Conservation (phyloP, 441 rosid species). For the Populus hybrid region DNA sequence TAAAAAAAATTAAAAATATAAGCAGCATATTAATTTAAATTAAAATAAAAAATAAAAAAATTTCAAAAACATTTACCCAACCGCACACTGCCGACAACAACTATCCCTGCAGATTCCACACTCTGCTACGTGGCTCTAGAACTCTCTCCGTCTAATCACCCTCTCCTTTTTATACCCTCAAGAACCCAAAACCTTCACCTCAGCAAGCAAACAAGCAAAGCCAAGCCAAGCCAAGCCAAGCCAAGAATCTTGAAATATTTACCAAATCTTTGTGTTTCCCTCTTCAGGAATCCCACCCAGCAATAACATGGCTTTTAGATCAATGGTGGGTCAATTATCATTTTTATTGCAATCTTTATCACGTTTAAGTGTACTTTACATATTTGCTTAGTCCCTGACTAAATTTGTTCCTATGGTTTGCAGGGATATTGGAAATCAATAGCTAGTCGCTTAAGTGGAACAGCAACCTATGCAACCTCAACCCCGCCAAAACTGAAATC, state of each 20-base stretch:
- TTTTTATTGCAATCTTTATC: neutral
- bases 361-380: neutral
- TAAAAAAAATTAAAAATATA: no score
- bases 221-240: no score
- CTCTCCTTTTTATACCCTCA: conserved; percentile 10
- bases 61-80: no score
- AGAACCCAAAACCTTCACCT: neutral
- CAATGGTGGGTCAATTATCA: conserved; percentile 31
- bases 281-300: neutral
- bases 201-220: neutral
- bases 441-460: conserved; percentile 21
- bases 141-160: conserved; percentile 13
- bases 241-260: neutral
- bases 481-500: conserved; percentile 33
- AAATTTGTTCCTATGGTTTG: neutral
- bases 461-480: conserved; percentile 34
- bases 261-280: neutral
- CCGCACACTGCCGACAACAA: neutral
- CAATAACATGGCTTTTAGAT: conserved; percentile 38
- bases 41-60: no score
- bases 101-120: conserved; percentile 24
- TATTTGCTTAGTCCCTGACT: neutral
- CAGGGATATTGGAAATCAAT: conserved; percentile 38
- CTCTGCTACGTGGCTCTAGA: conserved; percentile 34
- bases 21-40: no score